Conservation (phyloP, 2,329 filamentous ascomycete genomes). For the Fusarium sulawesiense region DNA sequence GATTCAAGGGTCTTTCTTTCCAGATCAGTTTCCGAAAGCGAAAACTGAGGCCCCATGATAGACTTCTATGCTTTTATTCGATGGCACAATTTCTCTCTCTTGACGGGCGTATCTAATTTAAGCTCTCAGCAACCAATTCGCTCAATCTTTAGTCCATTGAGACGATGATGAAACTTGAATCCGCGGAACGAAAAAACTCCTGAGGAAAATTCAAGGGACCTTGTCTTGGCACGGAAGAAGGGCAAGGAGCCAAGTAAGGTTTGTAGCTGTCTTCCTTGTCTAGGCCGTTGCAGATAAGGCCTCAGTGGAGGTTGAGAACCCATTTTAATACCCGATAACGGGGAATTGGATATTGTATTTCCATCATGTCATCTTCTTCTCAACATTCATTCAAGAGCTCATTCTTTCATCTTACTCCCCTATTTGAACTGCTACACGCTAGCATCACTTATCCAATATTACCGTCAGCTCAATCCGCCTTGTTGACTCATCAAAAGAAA, state of each 20-base stretch:
- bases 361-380: conserved; percentile 4
- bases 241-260: conserved; percentile 30
- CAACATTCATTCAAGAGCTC: background rate
- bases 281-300: conserved; percentile 20
- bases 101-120: background rate
- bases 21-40: background rate
- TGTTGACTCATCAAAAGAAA: background rate
- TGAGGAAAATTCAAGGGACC: conserved; percentile 10
- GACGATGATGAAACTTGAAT: conserved; percentile 3
- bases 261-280: conserved; percentile 19
- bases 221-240: conserved; percentile 19
- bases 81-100: background rate
- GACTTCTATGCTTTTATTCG: background rate
- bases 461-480: background rate
- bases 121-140: background rate
- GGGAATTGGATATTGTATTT: conserved; percentile 9
- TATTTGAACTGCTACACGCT: background rate
- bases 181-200: conserved; percentile 15
- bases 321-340: conserved; percentile 25
- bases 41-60: conserved; percentile 4
- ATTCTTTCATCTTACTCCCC: background rate
- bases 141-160: background rate
- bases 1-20: conserved; percentile 1
- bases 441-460: background rate
- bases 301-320: conserved; percentile 2